Evolutionary conservation across 148 eudicot genomes (phyloP), one percentile per base, ranked within the genome.

Genomic region (Silene uniflora): DNA sequence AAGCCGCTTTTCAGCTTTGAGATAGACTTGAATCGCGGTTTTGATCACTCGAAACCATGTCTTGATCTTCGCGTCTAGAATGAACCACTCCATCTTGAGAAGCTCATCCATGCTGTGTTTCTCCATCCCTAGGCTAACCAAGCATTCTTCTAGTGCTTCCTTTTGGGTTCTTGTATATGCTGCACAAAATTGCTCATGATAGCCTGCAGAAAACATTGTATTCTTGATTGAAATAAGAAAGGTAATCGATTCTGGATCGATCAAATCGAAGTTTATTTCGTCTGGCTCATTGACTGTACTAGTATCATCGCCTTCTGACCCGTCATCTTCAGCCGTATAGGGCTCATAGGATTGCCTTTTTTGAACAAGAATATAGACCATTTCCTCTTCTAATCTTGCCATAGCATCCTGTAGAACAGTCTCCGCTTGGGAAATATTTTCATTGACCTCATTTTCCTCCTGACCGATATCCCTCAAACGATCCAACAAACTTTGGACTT

Each of bases 91-190:
- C 86, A 89, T 84, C 78, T 64, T 87, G 63, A 77, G 70, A 24
- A 89, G 83, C 61, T 91, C 97, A 10, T 90, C 97, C 1, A 87
- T 87, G 83, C 92, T 85, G 39, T 84, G 52, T 13, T 79, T 84
- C 70, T 91, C 88, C 67, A 87, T 71, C 17, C 84, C 75, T 49
- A 91, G 80, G 58, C 68, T 68, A 18, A 76, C 70, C 62, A 91
- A 72, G 47, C 83, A 84, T 70, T 91, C 97, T 21, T 86, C 89
- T 75, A 93, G 73, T 1, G 75, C 85, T 18, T 84, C 85, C 74
- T 80, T 82, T 81, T 88, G 80, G 77, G 87, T 82, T 56, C 72
- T 76, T 17, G 72, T 75, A 70, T 86, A 87, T 19, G 79, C 83
- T 12, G 75, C 77, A 62, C 84, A 75, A 75, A 80, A 91, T 58